Percentiles rank a stretch among this genome's conserved stretches.
phyloP scores from a whole-genome alignment of 805 yeast species.

The Candida ovalis region DNA sequence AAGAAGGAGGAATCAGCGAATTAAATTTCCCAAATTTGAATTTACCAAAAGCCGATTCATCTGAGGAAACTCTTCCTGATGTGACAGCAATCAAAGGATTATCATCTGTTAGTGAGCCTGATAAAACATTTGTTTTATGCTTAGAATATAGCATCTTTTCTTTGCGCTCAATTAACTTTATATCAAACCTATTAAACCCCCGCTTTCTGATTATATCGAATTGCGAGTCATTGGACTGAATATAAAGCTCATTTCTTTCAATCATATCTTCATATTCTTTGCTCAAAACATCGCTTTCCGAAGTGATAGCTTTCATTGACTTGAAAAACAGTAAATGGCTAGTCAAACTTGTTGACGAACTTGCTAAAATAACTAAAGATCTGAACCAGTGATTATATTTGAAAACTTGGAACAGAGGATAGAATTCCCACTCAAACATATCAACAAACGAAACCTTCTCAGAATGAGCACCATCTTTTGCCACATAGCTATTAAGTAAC shows the following conservation, averaged over 20 bases:
- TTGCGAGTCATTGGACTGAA: slow-evolving; percentile 14
- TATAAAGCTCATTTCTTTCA: slow-evolving; percentile 15
- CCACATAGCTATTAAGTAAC: slow-evolving; percentile 6
- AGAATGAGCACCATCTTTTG: slow-evolving; percentile 8
- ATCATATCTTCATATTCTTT: slow-evolving; percentile 19
- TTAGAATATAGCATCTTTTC: slow-evolving; percentile 9
- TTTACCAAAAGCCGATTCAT: background rate
- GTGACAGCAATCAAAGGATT: slow-evolving; percentile 19
- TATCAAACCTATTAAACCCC: slow-evolving; percentile 4
- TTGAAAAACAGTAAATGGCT: slow-evolving; percentile 15
- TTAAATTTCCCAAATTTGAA: slow-evolving; percentile 6
- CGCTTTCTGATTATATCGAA: slow-evolving; percentile 9
- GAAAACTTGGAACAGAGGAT: slow-evolving; percentile 18
- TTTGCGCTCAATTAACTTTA: slow-evolving; percentile 5
- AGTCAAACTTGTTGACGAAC: slow-evolving; percentile 4
- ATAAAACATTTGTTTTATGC: slow-evolving; percentile 11
- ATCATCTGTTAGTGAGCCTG: slow-evolving; percentile 20
- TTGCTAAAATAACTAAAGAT: slow-evolving; percentile 15
- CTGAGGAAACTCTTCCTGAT: slow-evolving; percentile 6
- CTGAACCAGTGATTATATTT: slow-evolving; percentile 21
- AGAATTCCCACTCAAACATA: slow-evolving; percentile 9
- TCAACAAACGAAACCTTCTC: slow-evolving; percentile 10
- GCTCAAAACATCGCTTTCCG: slow-evolving; percentile 11
- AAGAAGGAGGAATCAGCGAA: slow-evolving; percentile 24
- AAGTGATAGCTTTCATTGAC: slow-evolving; percentile 16